Evolutionary conservation across 495 filamentous ascomycete species (phyloP), one percentile per base, ranked within the genome.

Genomic region (Aspergillus egyptiacus): DNA sequence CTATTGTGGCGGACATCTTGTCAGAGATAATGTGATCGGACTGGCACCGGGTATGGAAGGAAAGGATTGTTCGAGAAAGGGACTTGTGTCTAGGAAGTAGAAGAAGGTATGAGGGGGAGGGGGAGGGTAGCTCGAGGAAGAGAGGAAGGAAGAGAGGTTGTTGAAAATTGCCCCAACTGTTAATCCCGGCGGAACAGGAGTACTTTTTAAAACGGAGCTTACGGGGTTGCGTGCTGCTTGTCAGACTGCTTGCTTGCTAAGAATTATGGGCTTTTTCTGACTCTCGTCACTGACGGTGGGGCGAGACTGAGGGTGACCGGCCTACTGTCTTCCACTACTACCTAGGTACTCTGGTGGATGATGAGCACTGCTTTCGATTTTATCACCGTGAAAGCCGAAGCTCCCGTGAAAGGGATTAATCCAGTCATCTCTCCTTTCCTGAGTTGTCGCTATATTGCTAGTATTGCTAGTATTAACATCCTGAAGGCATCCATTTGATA

Each of bases 1-100:
- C 76, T 62, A 84, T 72, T 31, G 80, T 81, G 67, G 78, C 75
- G 41, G 82, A 67, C 83, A 86, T 86, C 33, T 63, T 72, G 61
- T 44, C 41, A 39, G 55, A 48, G 47, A 30, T 56, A 48, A 50
- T 49, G 50, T 34, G 39, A 15, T 2, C 25, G 35, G 17, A 5
- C 23, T 51, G 59, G 50, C 51, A 60, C 44, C 48, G 43, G 50
- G 28, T 35, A 55, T 25, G 46, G 50, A 39, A 20, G 36, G 17
- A 32, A 32, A 25, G 35, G 34, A 31, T 20, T n/a, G 15, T 28
- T 30, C 14, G 40, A 25, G 32, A 48, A 54, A 46, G 33, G 36
- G 30, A 11, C 25, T 34, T 44, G 10, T 10, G 22, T 15, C 38
- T 44, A 30, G 35, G 34, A 11, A 46, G 44, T 25, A 14, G 33